phyloP scores from a whole-genome alignment of 768 basidiomycete genomes.

The Epithele typhae region DNA sequence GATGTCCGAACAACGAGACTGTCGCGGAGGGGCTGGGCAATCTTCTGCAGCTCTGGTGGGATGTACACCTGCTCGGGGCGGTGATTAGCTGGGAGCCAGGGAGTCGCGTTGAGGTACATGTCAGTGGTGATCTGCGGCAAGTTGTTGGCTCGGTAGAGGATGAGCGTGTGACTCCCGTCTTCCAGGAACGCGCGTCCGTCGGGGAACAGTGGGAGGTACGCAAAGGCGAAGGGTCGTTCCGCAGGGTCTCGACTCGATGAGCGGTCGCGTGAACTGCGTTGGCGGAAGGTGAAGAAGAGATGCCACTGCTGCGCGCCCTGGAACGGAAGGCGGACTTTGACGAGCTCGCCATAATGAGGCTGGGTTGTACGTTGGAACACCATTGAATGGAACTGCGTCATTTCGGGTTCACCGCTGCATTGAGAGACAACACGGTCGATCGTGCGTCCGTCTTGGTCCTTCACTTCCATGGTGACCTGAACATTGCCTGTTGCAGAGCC shows the following conservation, averaged over 20 bases:
- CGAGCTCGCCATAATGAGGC: conserved; percentile 90
- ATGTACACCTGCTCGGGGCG: conserved; percentile 55
- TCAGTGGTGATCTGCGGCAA: conserved; percentile 56
- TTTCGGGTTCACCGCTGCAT: conserved; percentile 79
- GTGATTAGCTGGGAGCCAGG: conserved; percentile 52
- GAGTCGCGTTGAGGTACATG: conserved; percentile 68
- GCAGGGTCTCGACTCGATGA: conserved; percentile 38
- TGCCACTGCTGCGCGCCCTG: conserved; percentile 76
- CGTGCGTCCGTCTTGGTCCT: conserved; percentile 60
- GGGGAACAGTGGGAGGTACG: conserved; percentile 83
- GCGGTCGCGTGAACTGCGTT: conserved; percentile 54
- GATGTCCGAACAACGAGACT: conserved; percentile 80
- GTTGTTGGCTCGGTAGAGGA: conserved; percentile 83
- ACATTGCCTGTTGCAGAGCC: conserved; percentile 61
- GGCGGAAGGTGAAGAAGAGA: conserved; percentile 90
- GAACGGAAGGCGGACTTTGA: conserved; percentile 78
- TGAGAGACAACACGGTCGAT: conserved; percentile 73
- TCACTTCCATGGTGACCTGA: conserved; percentile 89
- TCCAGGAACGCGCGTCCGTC: conserved; percentile 75
- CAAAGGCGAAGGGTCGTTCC: conserved; percentile 88
- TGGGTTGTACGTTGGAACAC: conserved; percentile 85
- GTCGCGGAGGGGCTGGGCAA: conserved; percentile 72
- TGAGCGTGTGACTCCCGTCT: conserved; percentile 82
- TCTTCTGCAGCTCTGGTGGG: conserved; percentile 55
- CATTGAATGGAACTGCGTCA: conserved; percentile 84